These are phyloP conservation scores for Pythium volutum DNA, from an alignment of 352 stramenopile genomes.

Conservation along the genomic window DNA sequence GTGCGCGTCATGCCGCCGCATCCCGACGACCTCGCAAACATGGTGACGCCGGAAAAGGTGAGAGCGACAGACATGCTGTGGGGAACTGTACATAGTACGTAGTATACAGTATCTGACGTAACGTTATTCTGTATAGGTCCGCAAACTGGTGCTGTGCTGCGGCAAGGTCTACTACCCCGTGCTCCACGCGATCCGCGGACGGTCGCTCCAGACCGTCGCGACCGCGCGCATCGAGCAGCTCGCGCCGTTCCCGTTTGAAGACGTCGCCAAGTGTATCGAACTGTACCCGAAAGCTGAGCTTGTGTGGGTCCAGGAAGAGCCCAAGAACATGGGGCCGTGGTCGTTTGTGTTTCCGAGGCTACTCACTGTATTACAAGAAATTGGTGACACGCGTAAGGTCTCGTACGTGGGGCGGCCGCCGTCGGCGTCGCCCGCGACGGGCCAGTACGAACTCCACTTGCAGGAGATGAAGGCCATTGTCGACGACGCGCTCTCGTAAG, in stretches of 20 bases:
- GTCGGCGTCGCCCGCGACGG: slow-evolving; percentile 95
- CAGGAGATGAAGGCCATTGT: slow-evolving; percentile 94
- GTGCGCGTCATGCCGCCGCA: slow-evolving; percentile 71
- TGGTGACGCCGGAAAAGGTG: slow-evolving; percentile 52
- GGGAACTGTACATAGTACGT: no score
- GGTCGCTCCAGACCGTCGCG: slow-evolving; percentile 58
- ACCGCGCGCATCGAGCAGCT: slow-evolving; percentile 81
- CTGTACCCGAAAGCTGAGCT: slow-evolving; percentile 95
- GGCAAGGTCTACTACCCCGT: slow-evolving; percentile 87
- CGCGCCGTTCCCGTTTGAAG: slow-evolving; percentile 97
- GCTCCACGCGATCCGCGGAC: slow-evolving; percentile 51
- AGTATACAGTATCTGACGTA: no score
- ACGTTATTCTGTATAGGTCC: slow-evolving; percentile 32
- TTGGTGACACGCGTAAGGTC: slow-evolving; percentile 53
- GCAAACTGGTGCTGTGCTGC: slow-evolving; percentile 75
- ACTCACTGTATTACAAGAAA: slow-evolving; percentile 90
- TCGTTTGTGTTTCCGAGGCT: slow-evolving; percentile 91
- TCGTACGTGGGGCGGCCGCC: slow-evolving; percentile 94
- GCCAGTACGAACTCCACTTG: slow-evolving; percentile 93
- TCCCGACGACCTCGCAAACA: slow-evolving; percentile 60
- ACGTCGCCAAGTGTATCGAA: slow-evolving; percentile 87
- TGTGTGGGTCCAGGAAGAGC: slow-evolving; percentile 98
- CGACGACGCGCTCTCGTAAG: slow-evolving; percentile 70
- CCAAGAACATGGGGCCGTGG: slow-evolving; percentile 98
- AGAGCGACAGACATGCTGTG: background rate